These are phyloP conservation scores for Blakeslea trispora DNA, from an alignment of 371 early-diverging fungal genomes.

Conservation along the genomic window DNA sequence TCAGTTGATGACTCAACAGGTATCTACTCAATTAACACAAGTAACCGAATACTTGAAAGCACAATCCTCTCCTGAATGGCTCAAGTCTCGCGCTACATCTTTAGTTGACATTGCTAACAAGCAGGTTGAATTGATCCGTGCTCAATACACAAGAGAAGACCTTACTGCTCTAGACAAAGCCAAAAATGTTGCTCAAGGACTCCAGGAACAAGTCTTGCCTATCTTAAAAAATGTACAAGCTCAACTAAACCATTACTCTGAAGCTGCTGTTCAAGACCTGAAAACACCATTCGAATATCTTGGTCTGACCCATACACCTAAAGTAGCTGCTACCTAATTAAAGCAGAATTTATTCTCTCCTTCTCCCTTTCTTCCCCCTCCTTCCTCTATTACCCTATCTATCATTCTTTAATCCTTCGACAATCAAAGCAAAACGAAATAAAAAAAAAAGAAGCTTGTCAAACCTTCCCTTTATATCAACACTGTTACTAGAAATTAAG, in stretches of 20 bases:
- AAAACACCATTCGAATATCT: constrained; percentile 33
- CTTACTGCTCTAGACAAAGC: constrained; percentile 57
- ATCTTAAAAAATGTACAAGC: constrained; percentile 53
- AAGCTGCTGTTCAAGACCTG: constrained; percentile 33
- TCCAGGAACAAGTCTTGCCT: constrained; percentile 62
- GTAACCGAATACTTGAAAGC: constrained; percentile 46
- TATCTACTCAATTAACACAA: constrained; percentile 27
- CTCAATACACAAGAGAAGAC: constrained; percentile 51
- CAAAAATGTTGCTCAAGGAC: constrained; percentile 52
- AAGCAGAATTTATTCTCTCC: no score
- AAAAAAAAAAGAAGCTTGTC: no score
- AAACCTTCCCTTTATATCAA: no score
- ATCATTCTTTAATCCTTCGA: no score
- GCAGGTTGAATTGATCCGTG: constrained; percentile 50
- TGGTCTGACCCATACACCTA: constrained; percentile 24
- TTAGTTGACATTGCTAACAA: constrained; percentile 55
- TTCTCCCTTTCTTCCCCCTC: neutral
- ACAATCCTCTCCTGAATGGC: constrained; percentile 54
- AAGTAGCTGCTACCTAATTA: constrained; percentile 19
- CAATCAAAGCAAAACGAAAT: no score
- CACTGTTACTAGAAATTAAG: no score
- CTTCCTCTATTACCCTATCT: no score
- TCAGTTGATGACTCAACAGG: constrained; percentile 30
- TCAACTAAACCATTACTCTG: constrained; percentile 40
- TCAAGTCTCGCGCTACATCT: constrained; percentile 52